phyloP scores from a whole-genome alignment of 805 yeast species.

The Ogataea salicorniae region DNA sequence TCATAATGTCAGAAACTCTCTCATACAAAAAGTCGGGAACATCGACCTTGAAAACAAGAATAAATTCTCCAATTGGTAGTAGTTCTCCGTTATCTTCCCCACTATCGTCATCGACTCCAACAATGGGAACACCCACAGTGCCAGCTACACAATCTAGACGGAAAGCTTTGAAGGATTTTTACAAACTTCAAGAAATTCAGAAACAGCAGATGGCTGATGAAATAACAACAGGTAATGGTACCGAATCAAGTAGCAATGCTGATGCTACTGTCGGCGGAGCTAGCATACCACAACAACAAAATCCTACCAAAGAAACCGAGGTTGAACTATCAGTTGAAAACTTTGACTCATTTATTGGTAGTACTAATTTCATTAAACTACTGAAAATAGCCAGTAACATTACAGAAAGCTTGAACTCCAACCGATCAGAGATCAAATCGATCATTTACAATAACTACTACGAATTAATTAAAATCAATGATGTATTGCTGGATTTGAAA shows the following conservation, averaged over 20 bases:
- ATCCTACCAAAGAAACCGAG: not conserved
- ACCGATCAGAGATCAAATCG: conserved; percentile 59
- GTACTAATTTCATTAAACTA: conserved; percentile 28
- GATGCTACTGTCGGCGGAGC: not conserved
- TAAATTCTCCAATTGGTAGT: not conserved
- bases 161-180: conserved; percentile 38
- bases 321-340: conserved; percentile 25
- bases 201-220: conserved; percentile 17
- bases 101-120: not conserved
- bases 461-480: conserved; percentile 63
- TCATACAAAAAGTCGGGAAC: conserved; percentile 12
- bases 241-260: not conserved
- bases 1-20: conserved; percentile 17
- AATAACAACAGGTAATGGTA: conserved; percentile 1
- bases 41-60: conserved; percentile 1
- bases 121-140: conserved; percentile 2
- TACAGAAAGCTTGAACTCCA: conserved; percentile 42
- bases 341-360: conserved; percentile 29
- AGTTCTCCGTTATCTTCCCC: not conserved
- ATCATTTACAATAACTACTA: conserved; percentile 73
- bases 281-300: not conserved
- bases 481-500: conserved; percentile 40
- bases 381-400: conserved; percentile 36
- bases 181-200: conserved; percentile 31
- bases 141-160: conserved; percentile 26